Evolutionary conservation across 345 rosid species (phyloP), one percentile per base, ranked within the genome.

Genomic region (Psidium guajava): DNA sequence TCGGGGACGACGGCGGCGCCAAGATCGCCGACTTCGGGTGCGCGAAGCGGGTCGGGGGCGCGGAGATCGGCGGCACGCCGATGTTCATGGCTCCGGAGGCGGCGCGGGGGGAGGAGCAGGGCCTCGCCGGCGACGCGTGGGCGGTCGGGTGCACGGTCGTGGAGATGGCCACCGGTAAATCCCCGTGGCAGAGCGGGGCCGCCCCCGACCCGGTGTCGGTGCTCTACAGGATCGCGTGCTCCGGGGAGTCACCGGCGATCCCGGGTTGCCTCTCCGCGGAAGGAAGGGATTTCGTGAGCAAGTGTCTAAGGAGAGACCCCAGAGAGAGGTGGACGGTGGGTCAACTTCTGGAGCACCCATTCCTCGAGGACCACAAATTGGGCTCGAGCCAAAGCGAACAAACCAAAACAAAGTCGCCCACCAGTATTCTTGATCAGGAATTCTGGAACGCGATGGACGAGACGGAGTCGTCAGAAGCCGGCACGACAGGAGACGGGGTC

Each of bases 1-100:
- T 96, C 3, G 92, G 92, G 27, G 49, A 84, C 8, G 86, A 47
- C 40, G 94, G 94, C 47, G 93, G 93, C 20, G 95, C 89, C 56
- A 93, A 92, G 86, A 89, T 96, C 55, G 94, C 91, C 14, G 98
- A 96, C 83, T 94, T 96, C 86, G 98, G 98, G 8, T 94, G 98
- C 53, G 94, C 98, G 3, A 94, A 86, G 91, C 77, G 84, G 84
- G 80, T 91, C 7, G 13, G 47, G 32, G 87, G 87, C 82, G 89
- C 55, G 5, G 84, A 87, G 74, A 89, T 93, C 32, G 85, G 89
- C 9, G 96, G 98, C 54, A 93, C 96, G 5, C 96, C 96, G 51
- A 91, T 88, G 88, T 96, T 92, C 83, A 96, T 94, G 98, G 94
- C 96, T 1, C 96, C 98, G 2, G 98, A 96, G 91, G 96, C 88